A percentile compares a stretch with the other conserved stretches of the same genome.
phyloP scores from a whole-genome alignment of 371 early-diverging fungal species.

The Actinomortierella ambigua region DNA sequence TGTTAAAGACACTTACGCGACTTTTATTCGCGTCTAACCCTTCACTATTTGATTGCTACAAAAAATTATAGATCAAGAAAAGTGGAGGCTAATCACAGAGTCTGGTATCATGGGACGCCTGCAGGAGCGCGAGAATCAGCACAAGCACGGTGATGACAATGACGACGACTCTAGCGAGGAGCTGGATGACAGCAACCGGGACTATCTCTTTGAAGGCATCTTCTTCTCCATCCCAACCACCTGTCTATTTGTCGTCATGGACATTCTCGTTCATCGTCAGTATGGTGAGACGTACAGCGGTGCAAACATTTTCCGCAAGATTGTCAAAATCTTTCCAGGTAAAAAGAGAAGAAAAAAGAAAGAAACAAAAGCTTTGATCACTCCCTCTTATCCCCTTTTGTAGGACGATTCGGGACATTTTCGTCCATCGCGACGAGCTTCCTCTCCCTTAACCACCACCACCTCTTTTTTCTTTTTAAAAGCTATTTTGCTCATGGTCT shows the following conservation, averaged over 20 bases:
- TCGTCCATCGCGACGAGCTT: too few species aligned
- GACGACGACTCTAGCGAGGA: neutral
- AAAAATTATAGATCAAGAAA: slow-evolving; percentile 42
- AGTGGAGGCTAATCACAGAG: slow-evolving; percentile 55
- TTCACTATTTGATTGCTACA: neutral
- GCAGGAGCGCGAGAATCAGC: slow-evolving; percentile 11
- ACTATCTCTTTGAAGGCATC: slow-evolving; percentile 61
- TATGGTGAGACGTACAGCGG: slow-evolving; percentile 58
- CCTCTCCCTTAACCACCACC: too few species aligned
- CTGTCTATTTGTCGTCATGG: slow-evolving; percentile 59
- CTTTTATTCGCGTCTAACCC: too few species aligned
- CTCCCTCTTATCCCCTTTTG: too few species aligned
- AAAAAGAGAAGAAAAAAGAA: slow-evolving; percentile 7
- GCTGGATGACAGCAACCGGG: slow-evolving; percentile 24
- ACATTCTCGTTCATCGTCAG: slow-evolving; percentile 63
- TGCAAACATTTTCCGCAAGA: slow-evolving; percentile 41
- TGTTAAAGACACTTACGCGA: too few species aligned
- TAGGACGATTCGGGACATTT: too few species aligned
- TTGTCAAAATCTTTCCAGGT: slow-evolving; percentile 59
- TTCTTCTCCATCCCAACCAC: slow-evolving; percentile 61
- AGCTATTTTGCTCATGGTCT: slow-evolving; percentile 60
- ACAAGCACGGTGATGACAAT: neutral
- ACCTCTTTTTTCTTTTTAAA: slow-evolving; percentile 1
- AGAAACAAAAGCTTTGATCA: neutral
- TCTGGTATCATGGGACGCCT: slow-evolving; percentile 56